phyloP scores from a whole-genome alignment of 2,329 filamentous ascomycete genomes.

The Passalora sequoiae region DNA sequence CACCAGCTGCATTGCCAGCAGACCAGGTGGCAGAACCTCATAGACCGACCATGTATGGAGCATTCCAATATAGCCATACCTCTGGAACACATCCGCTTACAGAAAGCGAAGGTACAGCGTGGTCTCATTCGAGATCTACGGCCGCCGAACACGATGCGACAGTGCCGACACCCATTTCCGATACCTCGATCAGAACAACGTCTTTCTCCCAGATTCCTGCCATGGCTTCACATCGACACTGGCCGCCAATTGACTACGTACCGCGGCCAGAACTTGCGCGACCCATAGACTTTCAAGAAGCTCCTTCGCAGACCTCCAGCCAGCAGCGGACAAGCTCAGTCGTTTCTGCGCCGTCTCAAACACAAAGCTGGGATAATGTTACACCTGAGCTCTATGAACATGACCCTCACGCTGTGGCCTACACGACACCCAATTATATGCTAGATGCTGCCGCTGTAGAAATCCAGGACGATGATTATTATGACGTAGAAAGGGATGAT shows the following conservation, averaged over 20 bases:
- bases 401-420: constrained; percentile 16
- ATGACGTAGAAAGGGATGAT: constrained; percentile 46
- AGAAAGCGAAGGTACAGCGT: no score
- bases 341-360: background rate
- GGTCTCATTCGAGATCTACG: constrained; percentile 4
- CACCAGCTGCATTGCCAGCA: background rate
- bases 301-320: constrained; percentile 1
- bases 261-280: constrained; percentile 20
- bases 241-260: constrained; percentile 18
- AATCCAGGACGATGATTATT: constrained; percentile 47
- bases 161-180: constrained; percentile 9
- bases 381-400: constrained; percentile 28
- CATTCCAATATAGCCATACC: no score
- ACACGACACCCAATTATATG: constrained; percentile 25
- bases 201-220: constrained; percentile 12
- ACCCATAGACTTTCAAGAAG: constrained; percentile 19
- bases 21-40: background rate
- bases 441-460: constrained; percentile 40
- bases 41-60: no score
- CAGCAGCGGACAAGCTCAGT: background rate
- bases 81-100: no score
- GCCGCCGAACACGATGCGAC: background rate
- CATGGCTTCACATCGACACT: constrained; percentile 7
- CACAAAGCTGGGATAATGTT: background rate
- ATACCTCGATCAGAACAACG: constrained; percentile 7